phyloP scores from a whole-genome alignment of 805 yeast species.

The Candida sonorensis region DNA sequence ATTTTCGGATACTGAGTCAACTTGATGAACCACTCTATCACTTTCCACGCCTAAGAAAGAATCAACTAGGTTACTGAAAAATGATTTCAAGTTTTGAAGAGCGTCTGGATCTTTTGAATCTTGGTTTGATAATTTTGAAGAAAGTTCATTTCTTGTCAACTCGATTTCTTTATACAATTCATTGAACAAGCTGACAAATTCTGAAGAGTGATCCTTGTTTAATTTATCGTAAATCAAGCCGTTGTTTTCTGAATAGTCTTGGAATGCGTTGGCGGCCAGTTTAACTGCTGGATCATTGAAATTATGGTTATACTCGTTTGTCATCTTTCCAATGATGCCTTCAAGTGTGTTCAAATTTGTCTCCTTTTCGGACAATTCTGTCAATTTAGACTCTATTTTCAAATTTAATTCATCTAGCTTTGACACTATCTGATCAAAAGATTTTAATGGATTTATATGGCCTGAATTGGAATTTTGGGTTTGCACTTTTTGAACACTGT shows the following conservation, averaged over 20 bases:
- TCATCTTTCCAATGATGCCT: conserved; percentile 40
- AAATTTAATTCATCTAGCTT: conserved; percentile 9
- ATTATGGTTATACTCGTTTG: conserved; percentile 65
- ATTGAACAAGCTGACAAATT: conserved; percentile 3
- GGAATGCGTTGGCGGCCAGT: conserved; percentile 51
- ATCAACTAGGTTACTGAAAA: neutral
- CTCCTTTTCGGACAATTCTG: conserved; percentile 4
- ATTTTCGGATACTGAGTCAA: too few species aligned
- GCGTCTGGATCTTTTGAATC: too few species aligned
- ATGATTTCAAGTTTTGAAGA: too few species aligned
- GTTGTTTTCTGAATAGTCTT: conserved; percentile 39
- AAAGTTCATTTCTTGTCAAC: conserved; percentile 2
- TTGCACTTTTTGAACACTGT: neutral
- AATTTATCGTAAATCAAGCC: conserved; percentile 6
- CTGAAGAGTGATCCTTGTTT: neutral
- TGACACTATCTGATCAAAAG: conserved; percentile 9
- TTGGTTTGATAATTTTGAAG: too few species aligned
- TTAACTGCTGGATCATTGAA: conserved; percentile 86
- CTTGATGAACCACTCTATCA: too few species aligned
- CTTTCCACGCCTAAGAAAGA: too few species aligned
- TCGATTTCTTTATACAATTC: conserved; percentile 5
- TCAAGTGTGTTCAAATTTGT: conserved; percentile 32
- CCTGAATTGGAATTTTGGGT: neutral
- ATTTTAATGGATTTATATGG: neutral
- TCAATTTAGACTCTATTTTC: neutral